Evolutionary conservation across 176 grass and related monocot genomes (phyloP).

Genomic region (Oryza australiensis): DNA sequence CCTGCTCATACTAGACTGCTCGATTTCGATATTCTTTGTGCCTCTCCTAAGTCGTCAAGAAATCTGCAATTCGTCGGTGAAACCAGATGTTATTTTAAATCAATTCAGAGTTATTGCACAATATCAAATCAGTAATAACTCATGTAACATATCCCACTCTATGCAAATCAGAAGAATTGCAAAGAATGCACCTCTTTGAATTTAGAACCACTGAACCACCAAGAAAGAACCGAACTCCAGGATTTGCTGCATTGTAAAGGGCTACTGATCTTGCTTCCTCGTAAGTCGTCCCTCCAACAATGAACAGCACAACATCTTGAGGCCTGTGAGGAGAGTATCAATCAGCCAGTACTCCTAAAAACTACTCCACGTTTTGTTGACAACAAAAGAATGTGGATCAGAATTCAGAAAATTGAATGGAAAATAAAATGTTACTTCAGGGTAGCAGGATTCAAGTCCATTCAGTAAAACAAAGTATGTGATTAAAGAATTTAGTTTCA

Average conservation of each 20-base stretch:
- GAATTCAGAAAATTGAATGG: background rate
- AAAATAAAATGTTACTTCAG: background rate
- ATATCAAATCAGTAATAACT: background rate
- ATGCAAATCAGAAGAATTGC: background rate
- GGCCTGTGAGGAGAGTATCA: slow-evolving; percentile 54
- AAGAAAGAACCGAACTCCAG: slow-evolving; percentile 90
- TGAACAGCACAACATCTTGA: slow-evolving; percentile 98
- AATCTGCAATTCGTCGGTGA: slow-evolving; percentile 60
- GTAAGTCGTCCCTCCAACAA: slow-evolving; percentile 93
- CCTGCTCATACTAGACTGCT: slow-evolving; percentile 52
- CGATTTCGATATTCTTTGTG: slow-evolving; percentile 82
- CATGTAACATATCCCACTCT: background rate
- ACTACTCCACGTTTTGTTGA: slow-evolving; percentile 6
- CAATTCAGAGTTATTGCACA: background rate
- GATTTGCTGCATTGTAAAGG: slow-evolving; percentile 75
- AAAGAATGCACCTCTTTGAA: slow-evolving; percentile 67
- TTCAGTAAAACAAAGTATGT: background rate
- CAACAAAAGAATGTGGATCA: background rate
- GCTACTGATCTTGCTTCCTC: slow-evolving; percentile 90
- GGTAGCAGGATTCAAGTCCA: background rate
- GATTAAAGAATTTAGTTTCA: slow-evolving; percentile 18
- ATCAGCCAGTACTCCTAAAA: slow-evolving; percentile 14
- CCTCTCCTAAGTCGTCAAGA: slow-evolving; percentile 87
- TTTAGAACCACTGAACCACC: slow-evolving; percentile 89
- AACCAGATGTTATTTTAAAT: background rate